Percentiles rank a stretch among this genome's conserved stretches.
Conservation (phyloP, 2,329 filamentous ascomycete genomes). For the Ceratocystis cubensis region DNA sequence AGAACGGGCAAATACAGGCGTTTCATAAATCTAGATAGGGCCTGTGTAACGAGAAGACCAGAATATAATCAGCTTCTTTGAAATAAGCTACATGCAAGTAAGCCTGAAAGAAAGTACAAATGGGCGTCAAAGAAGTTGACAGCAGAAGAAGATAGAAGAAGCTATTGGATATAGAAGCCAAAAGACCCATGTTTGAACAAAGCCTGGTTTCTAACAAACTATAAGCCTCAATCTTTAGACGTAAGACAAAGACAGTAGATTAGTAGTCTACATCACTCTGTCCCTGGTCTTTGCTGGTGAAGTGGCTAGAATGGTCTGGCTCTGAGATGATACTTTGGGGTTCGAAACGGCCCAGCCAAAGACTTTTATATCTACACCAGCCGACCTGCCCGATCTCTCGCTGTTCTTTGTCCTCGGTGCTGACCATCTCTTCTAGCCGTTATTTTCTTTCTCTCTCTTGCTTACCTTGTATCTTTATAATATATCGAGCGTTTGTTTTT, state of each 20-base stretch:
- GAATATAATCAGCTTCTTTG: neutral
- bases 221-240: neutral
- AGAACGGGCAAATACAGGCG: neutral
- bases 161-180: too few species aligned
- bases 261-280: neutral
- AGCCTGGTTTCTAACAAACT: too few species aligned
- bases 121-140: neutral
- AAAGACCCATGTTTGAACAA: too few species aligned
- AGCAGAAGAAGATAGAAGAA: neutral
- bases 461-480: neutral
- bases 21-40: neutral
- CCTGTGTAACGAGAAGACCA: neutral
- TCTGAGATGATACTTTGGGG: neutral
- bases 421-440: neutral
- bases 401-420: neutral
- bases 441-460: constrained; percentile 2
- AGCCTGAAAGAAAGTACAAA: neutral
- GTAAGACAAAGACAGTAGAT: neutral
- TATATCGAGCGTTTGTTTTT: constrained; percentile 2
- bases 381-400: neutral
- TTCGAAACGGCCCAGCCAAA: neutral
- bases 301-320: neutral
- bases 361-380: neutral
- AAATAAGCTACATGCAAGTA: neutral
- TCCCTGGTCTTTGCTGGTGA: neutral